Evolutionary conservation across 768 basidiomycete species (phyloP).

Genomic region (Lactarius pseudohatsudake): DNA sequence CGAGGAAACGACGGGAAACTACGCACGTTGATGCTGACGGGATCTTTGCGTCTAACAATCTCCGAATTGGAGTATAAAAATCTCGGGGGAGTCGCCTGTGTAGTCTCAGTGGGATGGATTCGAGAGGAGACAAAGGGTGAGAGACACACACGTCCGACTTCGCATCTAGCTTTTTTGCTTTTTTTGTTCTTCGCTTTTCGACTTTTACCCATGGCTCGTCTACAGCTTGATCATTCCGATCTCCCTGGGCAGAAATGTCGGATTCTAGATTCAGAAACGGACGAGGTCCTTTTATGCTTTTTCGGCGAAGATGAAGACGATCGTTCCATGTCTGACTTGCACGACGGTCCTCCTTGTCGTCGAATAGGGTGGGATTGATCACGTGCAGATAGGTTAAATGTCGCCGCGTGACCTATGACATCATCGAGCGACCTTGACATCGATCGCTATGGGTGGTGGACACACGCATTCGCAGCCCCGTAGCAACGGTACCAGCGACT

Average conservation of each 20-base stretch:
- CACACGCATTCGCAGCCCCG: slow-evolving; percentile 7
- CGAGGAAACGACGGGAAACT: too few species aligned
- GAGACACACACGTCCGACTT: slow-evolving; percentile 58
- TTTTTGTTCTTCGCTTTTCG: slow-evolving; percentile 72
- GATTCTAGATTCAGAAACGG: background rate
- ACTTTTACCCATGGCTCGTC: slow-evolving; percentile 60
- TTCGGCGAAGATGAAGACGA: slow-evolving; percentile 14
- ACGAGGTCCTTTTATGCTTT: slow-evolving; percentile 4
- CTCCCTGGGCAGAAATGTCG: too few species aligned
- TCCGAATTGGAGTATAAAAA: slow-evolving; percentile 84
- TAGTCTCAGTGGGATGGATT: slow-evolving; percentile 24
- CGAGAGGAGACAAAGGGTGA: slow-evolving; percentile 24
- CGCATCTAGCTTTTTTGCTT: slow-evolving; percentile 54
- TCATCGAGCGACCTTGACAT: background rate
- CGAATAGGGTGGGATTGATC: background rate
- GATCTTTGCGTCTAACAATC: slow-evolving; percentile 68
- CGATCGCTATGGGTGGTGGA: slow-evolving; percentile 16
- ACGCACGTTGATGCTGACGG: slow-evolving; percentile 80
- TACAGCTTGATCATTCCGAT: slow-evolving; percentile 2
- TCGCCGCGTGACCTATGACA: background rate
- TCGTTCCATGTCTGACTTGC: slow-evolving; percentile 9
- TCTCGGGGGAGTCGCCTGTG: slow-evolving; percentile 56
- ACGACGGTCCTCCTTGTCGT: background rate
- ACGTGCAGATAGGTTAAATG: background rate
- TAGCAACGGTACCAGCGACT: slow-evolving; percentile 9